Evolutionary conservation across 768 basidiomycete species (phyloP), one percentile per base, ranked within the genome.

Genomic region (Rhizopogon rudus): DNA sequence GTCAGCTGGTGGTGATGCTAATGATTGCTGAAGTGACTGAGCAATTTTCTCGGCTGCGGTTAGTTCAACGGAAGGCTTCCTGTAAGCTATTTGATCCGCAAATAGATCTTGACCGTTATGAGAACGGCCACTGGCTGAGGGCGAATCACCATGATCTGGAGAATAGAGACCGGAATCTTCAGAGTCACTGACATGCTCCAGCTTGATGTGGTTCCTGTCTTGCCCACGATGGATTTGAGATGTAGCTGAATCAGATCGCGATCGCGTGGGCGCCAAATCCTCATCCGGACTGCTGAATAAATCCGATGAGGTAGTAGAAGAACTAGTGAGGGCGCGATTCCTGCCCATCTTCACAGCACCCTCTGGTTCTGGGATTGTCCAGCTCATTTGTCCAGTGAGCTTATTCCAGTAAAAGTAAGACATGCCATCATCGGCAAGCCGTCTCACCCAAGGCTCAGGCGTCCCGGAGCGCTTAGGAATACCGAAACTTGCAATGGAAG

Each of bases 401-500:
- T 78, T 84, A 75, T 95, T 94, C 67, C 79, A 67, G 68, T 89
- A 94, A 64, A 82, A 91, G 66, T 88, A 91, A 3, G 87, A 82
- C 71, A 82, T 75, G 37, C 91, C 91, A 61, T 94, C 92, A 63
- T 93, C 91, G 22, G 87, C 87, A 44, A 92, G 76, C 53, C 83
- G 83, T 63, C 81, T 82, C 20, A 85, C 73, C 93, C 93, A 96
- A n/a, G 87, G 87, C 61, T 91, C 87, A 17, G 89, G 87, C 5
- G 82, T 83, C 13, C 81, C 77, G 16, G 80, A 78, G 28, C 80
- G 79, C 46, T 76, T 80, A 17, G 75, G 79, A 31, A 86, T 63
- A 40, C 86, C 87, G 63, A 87, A 86, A 8, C 84, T 85, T 31
- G 81, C 78, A 6, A 68, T 54, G 46, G 69, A 67, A 33, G 71